Conservation (phyloP, 164 flowering plant species). For the Saururus chinensis region DNA sequence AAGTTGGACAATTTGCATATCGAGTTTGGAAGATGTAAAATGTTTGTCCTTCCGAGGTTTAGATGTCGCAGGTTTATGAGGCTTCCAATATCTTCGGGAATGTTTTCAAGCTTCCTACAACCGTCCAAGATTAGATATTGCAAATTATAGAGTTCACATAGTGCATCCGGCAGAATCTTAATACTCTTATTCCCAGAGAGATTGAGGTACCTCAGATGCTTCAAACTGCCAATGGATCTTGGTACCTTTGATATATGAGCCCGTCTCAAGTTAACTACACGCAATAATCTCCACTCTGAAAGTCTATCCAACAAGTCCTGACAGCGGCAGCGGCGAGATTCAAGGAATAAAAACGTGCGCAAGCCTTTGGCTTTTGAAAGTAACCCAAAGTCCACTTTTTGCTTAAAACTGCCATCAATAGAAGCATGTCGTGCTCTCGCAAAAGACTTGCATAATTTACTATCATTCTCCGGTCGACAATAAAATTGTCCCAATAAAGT, state of each 20-base stretch:
- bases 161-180: slow-evolving; percentile 1
- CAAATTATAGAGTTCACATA: too few relatives aligned
- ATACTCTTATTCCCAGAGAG: not conserved
- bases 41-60: not conserved
- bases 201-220: slow-evolving; percentile 4
- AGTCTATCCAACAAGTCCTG: too few relatives aligned
- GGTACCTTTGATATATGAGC: not conserved
- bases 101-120: not conserved
- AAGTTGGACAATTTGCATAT: too few relatives aligned
- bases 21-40: too few relatives aligned
- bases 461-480: not conserved
- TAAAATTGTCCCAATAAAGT: not conserved
- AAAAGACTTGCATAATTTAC: not conserved
- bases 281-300: not conserved
- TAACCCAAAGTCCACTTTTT: too few relatives aligned
- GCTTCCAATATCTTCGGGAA: not conserved
- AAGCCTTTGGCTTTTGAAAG: not conserved
- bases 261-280: not conserved
- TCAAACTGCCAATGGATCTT: not conserved
- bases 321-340: too few relatives aligned
- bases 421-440: not conserved
- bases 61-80: not conserved
- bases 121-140: not conserved
- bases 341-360: not conserved
- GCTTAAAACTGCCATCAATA: not conserved